phyloP scores from a whole-genome alignment of 192 early-diverging fungal species.

The Linnemannia exigua region DNA sequence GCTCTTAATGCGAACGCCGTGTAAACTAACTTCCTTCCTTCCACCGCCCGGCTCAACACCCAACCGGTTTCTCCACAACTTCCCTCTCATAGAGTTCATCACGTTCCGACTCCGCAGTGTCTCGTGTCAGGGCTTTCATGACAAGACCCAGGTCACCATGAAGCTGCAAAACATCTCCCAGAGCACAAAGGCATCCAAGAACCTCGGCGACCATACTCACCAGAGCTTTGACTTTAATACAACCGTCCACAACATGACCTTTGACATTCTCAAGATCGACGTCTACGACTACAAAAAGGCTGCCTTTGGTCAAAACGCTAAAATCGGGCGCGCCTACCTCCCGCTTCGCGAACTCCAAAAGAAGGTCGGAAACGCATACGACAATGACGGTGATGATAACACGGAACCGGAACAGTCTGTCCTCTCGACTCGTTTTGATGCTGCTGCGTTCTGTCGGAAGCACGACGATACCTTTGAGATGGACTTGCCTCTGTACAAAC shows the following conservation, averaged over 20 bases:
- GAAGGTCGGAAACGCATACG: slow-evolving; percentile 49
- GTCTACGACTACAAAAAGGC: slow-evolving; percentile 42
- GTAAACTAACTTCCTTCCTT: neutral
- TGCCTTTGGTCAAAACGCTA: slow-evolving; percentile 32
- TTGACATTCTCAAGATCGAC: slow-evolving; percentile 53
- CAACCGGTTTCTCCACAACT: neutral
- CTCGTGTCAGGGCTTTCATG: slow-evolving; percentile 35
- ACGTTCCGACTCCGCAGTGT: slow-evolving; percentile 38
- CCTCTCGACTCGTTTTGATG: slow-evolving; percentile 43
- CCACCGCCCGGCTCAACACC: neutral
- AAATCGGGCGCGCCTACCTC: slow-evolving; percentile 52
- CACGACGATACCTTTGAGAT: slow-evolving; percentile 50
- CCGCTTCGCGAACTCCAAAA: slow-evolving; percentile 45
- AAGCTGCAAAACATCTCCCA: slow-evolving; percentile 45
- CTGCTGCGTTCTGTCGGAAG: slow-evolving; percentile 37
- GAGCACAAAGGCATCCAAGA: slow-evolving; percentile 36
- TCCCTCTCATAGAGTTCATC: slow-evolving; percentile 27
- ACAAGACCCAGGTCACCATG: slow-evolving; percentile 40
- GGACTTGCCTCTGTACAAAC: slow-evolving; percentile 42
- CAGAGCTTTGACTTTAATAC: slow-evolving; percentile 37
- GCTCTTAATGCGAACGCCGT: neutral
- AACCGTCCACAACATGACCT: slow-evolving; percentile 52
- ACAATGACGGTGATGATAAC: slow-evolving; percentile 48
- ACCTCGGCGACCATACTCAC: slow-evolving; percentile 45
- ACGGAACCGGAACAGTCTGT: slow-evolving; percentile 52